Percentiles rank a stretch among this genome's conserved stretches.
Conservation (phyloP, 1,139 yeast genomes). For the Saccharomycopsis crataegensis region DNA sequence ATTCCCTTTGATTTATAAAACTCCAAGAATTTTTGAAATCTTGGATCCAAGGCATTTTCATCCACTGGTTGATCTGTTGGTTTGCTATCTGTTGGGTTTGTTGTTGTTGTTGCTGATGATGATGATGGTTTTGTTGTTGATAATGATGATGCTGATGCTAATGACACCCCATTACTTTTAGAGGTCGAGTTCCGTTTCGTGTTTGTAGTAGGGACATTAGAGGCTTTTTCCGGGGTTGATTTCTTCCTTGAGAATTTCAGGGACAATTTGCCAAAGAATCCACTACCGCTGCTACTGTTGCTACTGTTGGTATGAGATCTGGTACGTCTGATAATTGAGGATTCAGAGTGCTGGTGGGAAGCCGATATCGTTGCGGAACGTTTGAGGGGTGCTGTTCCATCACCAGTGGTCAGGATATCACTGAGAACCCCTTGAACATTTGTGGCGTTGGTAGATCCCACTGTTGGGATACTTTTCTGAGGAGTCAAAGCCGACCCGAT, state of each 20-base stretch:
- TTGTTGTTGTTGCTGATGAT: neutral
- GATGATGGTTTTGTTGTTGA: neutral
- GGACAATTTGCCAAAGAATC: constrained; percentile 15
- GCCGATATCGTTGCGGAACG: too few species aligned
- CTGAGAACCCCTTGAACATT: neutral
- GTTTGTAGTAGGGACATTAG: neutral
- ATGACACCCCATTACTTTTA: neutral
- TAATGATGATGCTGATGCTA: neutral
- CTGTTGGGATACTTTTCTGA: neutral
- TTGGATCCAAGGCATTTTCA: constrained; percentile 37
- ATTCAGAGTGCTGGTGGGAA: too few species aligned
- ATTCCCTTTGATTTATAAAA: constrained; percentile 37
- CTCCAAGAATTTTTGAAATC: constrained; percentile 49
- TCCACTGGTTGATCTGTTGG: neutral
- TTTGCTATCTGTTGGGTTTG: neutral
- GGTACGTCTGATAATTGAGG: constrained; percentile 2
- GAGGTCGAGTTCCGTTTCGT: neutral
- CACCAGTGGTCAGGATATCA: neutral
- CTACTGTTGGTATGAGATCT: constrained; percentile 6
- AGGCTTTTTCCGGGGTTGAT: neutral
- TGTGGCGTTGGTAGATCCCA: neutral
- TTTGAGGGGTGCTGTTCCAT: too few species aligned
- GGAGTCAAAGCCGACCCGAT: neutral
- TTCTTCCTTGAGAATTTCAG: constrained; percentile 9
- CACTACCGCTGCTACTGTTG: neutral